Base-by-base conservation (phyloP, 108 stramenopile genomes). In the Nannochloropsis gaditana region DNA sequence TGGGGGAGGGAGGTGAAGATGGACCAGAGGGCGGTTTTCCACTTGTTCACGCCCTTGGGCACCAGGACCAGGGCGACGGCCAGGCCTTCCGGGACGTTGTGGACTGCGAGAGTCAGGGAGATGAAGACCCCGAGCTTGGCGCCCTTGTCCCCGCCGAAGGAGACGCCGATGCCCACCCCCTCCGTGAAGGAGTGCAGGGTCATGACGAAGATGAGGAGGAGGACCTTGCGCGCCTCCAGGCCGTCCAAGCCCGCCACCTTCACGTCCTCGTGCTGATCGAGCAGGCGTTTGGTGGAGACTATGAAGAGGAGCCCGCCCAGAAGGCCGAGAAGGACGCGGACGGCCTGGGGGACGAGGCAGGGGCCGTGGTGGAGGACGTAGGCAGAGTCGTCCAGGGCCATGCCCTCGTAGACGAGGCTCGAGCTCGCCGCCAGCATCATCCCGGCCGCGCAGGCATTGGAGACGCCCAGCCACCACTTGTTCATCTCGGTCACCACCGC, bases 81-180 rank as follows among this genome's bases (percentile, higher is more conserved):
- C 83, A 99, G 88, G 43, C 99, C 99, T 90, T 99, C 99, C 3
- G 99, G 99, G 79, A 99, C 92, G 92, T 99, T 99, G 92, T 99
- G 99, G 2, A 97, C 94, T 2, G 99, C 99, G 9, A 99, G 91
- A 88, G 95, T 95, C 11, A 95, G 93, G 82, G 94, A 95, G 83
- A 99, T 98, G 84, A 98, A 96, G 9, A 94, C 92, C 0, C 99
- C 99, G 43, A 99, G 90, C 83, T 94, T 93, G 80, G 91, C 92
- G 21, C 96, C 96, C 84, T 92, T 92, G 11, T 80, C 85, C 10
- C 95, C 96, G 80, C 95, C 95, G 86, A 95, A 98, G 81, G 93
- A 93, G 15, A 98, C 97, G 9, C 97, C 97, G 86, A 98, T 96
- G 43, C 96, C 96, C 44, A 98, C 94, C 43, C 99, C 99, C 91